Evolutionary conservation across 345 rosid species (phyloP), one percentile per base, ranked within the genome.

Genomic region (Dovyalis caffra): DNA sequence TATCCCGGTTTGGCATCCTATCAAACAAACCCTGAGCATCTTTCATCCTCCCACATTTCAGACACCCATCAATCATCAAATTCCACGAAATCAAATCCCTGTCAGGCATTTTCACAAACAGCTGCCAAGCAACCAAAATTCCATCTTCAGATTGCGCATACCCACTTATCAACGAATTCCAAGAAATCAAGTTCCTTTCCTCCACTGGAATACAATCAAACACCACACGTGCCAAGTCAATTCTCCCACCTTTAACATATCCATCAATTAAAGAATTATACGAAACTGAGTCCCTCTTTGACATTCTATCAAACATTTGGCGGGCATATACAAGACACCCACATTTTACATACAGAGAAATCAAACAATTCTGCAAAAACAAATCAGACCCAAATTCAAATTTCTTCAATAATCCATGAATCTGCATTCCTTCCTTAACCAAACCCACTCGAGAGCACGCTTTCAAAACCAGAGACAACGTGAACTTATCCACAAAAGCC

Each of bases 111-210:
- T 80, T 80, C 56, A 69, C 82, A 33, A 92, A 90, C 78, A 90
- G 38, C 23, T 84, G 70, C 77, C 78, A 71, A 20, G 93, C 91
- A 38, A 73, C 3, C 35, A 69, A 28, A 57, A 88, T 71, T 8
- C 90, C 86, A 16, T 81, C 82, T 62, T 68, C 76, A 18, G 21
- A 68, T 35, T 80, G 85, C 28, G 79, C 82, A 40, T 77, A 82
- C 3, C 92, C 97, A 10, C 85, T 74, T n/a, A 92, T 74, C 82
- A 92, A 79, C n/a, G 84, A 86, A 79, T 90, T 90, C 97, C 92
- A 92, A 26, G 92, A 66, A 28, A 87, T 83, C 73, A 87, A 58
- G 75, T 86, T 90, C 76, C 70, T 86, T 80, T 65, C 74, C 70
- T 74, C 77, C 0, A 23, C 16, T 0, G 90, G 83, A 94, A 90